These are phyloP conservation scores for Linum tenue DNA, from an alignment of 345 rosid genomes.

Conservation along the genomic window DNA sequence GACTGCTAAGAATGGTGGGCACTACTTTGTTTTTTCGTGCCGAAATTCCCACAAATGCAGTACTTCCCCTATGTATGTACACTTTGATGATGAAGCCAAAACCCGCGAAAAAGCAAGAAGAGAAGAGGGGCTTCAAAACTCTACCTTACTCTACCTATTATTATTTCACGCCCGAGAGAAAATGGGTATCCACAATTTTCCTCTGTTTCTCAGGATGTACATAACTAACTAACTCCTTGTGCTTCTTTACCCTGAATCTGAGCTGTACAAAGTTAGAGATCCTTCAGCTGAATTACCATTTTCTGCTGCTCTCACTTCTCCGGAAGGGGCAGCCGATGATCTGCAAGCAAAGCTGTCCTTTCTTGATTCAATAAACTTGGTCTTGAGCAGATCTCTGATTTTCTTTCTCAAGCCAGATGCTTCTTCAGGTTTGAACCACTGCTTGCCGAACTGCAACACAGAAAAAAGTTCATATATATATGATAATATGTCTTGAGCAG, in stretches of 20 bases:
- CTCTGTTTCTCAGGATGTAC: background rate
- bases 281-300: background rate
- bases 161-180: too few relatives aligned
- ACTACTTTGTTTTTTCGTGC: too few relatives aligned
- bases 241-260: background rate
- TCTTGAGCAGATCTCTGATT: slow-evolving; percentile 43
- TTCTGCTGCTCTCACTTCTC: background rate
- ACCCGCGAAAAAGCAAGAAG: too few relatives aligned
- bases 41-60: too few relatives aligned
- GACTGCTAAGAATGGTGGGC: too few relatives aligned
- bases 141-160: too few relatives aligned
- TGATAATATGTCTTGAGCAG: too few relatives aligned
- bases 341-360: slow-evolving; percentile 3
- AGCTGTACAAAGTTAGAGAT: background rate
- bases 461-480: background rate
- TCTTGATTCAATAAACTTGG: slow-evolving; percentile 35
- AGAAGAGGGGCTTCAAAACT: too few relatives aligned
- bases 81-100: too few relatives aligned
- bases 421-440: slow-evolving; percentile 80
- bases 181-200: too few relatives aligned
- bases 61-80: too few relatives aligned
- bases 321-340: slow-evolving; percentile 11
- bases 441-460: slow-evolving; percentile 57
- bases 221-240: background rate
- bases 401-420: slow-evolving; percentile 70